Evolutionary conservation across 176 grass and related monocot genomes (phyloP).

Genomic region (Zoysia pacifica): DNA sequence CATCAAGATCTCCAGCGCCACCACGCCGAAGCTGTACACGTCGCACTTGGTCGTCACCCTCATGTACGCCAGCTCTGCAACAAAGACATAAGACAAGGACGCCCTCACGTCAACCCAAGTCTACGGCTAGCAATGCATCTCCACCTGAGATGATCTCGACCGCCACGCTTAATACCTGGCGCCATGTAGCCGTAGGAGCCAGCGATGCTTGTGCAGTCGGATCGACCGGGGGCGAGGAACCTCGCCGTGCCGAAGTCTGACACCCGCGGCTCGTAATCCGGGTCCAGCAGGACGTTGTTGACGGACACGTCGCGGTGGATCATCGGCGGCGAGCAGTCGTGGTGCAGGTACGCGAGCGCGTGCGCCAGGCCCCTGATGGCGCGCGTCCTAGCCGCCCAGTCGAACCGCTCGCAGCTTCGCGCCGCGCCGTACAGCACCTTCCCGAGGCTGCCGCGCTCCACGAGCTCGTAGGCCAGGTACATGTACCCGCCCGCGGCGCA

Average conservation of each 20-base stretch:
- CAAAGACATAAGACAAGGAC: no score
- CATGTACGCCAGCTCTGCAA: constrained; percentile 72
- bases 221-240: constrained; percentile 42
- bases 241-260: constrained; percentile 78
- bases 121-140: background rate
- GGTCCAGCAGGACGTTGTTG: constrained; percentile 65
- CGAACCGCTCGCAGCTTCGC: constrained; percentile 21
- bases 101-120: no score
- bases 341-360: constrained; percentile 79
- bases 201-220: constrained; percentile 55
- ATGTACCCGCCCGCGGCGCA: constrained; percentile 47
- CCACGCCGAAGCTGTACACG: constrained; percentile 74
- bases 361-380: constrained; percentile 52
- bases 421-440: constrained; percentile 49
- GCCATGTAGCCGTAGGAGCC: constrained; percentile 89
- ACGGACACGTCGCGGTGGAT: constrained; percentile 71
- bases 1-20: constrained; percentile 70
- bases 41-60: constrained; percentile 69
- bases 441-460: constrained; percentile 60
- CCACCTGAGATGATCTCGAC: no score
- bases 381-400: constrained; percentile 54
- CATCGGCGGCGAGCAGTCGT: constrained; percentile 63
- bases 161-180: constrained; percentile 75
- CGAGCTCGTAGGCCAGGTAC: constrained; percentile 78
- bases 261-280: constrained; percentile 60